Percentiles rank a stretch among this genome's conserved stretches.
These are phyloP conservation scores for Suhomyces pyralidae DNA, from an alignment of 805 yeast species.

Conservation along the genomic window DNA sequence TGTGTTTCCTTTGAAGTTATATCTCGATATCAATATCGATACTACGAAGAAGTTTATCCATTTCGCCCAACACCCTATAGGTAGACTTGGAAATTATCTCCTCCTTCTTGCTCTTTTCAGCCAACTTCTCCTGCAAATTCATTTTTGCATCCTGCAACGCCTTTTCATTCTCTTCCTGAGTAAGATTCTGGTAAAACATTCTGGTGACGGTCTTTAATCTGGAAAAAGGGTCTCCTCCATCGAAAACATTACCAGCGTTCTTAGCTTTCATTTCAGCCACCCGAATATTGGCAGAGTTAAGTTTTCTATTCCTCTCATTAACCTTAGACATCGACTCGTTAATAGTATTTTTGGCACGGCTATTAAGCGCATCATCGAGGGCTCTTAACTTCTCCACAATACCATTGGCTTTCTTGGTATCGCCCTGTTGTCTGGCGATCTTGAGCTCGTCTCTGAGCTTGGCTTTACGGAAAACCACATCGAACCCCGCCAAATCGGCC, in stretches of 20 bases:
- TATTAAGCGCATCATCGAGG: constrained; percentile 47
- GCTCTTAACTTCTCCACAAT: constrained; percentile 37
- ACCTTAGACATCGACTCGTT: constrained; percentile 58
- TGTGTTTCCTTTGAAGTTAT: no score
- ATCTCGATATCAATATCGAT: constrained; percentile 31
- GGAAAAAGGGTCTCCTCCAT: constrained; percentile 74
- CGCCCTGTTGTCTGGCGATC: constrained; percentile 61
- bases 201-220: constrained; percentile 86
- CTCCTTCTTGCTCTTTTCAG: constrained; percentile 45
- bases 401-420: constrained; percentile 33
- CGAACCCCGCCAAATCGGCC: constrained; percentile 34
- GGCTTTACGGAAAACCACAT: constrained; percentile 73
- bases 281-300: constrained; percentile 73
- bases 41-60: constrained; percentile 48
- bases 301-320: constrained; percentile 79
- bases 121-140: constrained; percentile 37
- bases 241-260: constrained; percentile 36
- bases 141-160: constrained; percentile 54
- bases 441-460: constrained; percentile 69
- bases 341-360: constrained; percentile 29
- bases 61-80: constrained; percentile 56
- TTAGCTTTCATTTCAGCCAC: constrained; percentile 67
- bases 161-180: constrained; percentile 55
- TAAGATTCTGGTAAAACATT: constrained; percentile 65
- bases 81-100: constrained; percentile 46